Conservation (phyloP, 768 basidiomycete genomes). For the Rhizopogon vinicolor region DNA sequence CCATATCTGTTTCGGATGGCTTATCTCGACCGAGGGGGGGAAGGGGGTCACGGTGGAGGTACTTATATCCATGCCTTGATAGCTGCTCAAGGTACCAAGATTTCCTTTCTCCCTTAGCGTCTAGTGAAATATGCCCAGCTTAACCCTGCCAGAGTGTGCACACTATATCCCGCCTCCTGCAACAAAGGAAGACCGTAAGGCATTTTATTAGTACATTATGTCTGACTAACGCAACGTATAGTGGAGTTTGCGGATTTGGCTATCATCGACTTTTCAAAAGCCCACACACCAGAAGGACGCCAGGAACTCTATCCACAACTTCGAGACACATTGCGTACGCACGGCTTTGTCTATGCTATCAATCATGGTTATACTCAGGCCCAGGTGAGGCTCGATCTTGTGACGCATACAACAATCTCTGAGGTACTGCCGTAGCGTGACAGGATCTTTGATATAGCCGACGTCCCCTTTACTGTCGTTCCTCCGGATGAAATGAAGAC, state of each 20-base stretch:
- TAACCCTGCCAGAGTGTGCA: conserved; percentile 1
- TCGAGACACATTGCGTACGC: conserved; percentile 1
- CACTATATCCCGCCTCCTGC: conserved; percentile 1
- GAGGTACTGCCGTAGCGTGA: conserved; percentile 25
- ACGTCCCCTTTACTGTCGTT: conserved; percentile 38
- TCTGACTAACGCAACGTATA: background rate
- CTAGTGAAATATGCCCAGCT: background rate
- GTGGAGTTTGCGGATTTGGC: conserved; percentile 6
- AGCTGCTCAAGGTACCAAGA: background rate
- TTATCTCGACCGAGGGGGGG: background rate
- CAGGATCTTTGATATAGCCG: conserved; percentile 44
- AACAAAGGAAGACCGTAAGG: conserved; percentile 1
- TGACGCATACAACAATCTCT: background rate
- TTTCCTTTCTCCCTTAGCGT: background rate
- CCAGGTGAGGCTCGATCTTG: conserved; percentile 25
- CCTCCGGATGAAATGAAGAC: conserved; percentile 36
- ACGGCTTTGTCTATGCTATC: conserved; percentile 44
- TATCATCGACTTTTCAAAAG: conserved; percentile 4
- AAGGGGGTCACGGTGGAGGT: no score
- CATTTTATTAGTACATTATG: background rate
- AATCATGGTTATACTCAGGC: conserved; percentile 43
- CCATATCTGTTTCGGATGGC: background rate
- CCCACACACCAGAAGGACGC: conserved; percentile 2
- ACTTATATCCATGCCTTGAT: background rate
- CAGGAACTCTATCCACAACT: conserved; percentile 3